Percentiles rank a stretch among this genome's conserved stretches.
phyloP scores from a whole-genome alignment of 1,139 yeast species.

The Suhomyces wounanorum region DNA sequence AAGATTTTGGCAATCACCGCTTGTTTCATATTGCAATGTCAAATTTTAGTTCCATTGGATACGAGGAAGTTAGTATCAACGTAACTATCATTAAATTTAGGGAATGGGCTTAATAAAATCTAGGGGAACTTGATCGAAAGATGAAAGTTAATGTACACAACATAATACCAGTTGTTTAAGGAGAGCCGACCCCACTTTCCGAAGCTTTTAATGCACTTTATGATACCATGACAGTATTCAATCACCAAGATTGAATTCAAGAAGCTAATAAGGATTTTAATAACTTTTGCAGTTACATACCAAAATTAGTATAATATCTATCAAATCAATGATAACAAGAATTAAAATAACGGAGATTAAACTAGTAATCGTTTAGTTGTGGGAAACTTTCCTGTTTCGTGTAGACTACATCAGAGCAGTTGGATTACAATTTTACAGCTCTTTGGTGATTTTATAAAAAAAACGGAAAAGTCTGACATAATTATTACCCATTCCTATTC shows the following conservation, averaged over 20 bases:
- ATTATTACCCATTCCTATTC: too few species aligned
- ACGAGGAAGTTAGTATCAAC: neutral
- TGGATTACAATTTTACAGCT: too few species aligned
- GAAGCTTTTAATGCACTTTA: neutral
- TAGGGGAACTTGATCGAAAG: neutral
- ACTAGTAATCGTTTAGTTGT: too few species aligned
- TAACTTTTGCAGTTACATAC: neutral
- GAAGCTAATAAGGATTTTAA: neutral
- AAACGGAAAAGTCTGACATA: too few species aligned
- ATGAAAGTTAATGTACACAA: neutral
- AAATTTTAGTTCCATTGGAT: neutral
- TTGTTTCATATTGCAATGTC: neutral
- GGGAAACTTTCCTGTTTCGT: too few species aligned
- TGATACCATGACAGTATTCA: neutral
- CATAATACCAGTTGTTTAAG: neutral
- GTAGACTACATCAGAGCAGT: too few species aligned
- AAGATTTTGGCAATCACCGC: too few species aligned
- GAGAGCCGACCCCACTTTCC: neutral
- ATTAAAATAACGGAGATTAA: too few species aligned
- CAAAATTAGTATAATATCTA: neutral
- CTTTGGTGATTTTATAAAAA: too few species aligned
- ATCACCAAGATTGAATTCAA: neutral
- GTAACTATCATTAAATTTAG: neutral
- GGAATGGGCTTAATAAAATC: neutral
- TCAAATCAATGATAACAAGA: neutral